Percentiles rank a stretch among this genome's conserved stretches.
These are phyloP conservation scores for Byssoonygena ceratinophila DNA, from an alignment of 2,329 filamentous ascomycete genomes.

Conservation along the genomic window DNA sequence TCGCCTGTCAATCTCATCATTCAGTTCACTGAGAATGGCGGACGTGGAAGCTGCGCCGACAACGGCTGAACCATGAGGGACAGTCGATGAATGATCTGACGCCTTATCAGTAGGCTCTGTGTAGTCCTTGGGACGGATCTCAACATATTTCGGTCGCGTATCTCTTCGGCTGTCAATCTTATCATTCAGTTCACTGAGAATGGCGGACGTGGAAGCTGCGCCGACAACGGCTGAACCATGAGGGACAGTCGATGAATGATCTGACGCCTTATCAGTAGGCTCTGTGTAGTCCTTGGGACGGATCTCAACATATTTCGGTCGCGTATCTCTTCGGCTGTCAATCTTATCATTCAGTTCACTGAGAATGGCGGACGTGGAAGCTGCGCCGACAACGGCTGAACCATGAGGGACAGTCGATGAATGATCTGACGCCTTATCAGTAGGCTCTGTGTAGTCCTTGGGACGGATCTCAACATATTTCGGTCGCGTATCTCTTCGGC, in stretches of 20 bases:
- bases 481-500: conserved; percentile 30
- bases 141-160: too few relatives aligned
- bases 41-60: conserved; percentile 33
- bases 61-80: conserved; percentile 38
- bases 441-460: not conserved
- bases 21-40: conserved; percentile 21
- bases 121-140: not conserved
- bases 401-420: conserved; percentile 29
- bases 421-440: not conserved
- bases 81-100: conserved; percentile 1
- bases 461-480: too few relatives aligned
- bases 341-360: conserved; percentile 26
- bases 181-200: conserved; percentile 23
- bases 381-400: conserved; percentile 38
- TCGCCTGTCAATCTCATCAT: conserved; percentile 25
- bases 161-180: conserved; percentile 27
- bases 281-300: not conserved
- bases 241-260: conserved; percentile 16
- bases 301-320: too few relatives aligned
- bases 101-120: not conserved
- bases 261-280: not conserved
- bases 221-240: conserved; percentile 40
- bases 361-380: conserved; percentile 21
- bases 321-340: conserved; percentile 28
- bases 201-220: conserved; percentile 27